Evolutionary conservation across 2,329 filamentous ascomycete genomes (phyloP).

Genomic region (Blastomyces gilchristii): DNA sequence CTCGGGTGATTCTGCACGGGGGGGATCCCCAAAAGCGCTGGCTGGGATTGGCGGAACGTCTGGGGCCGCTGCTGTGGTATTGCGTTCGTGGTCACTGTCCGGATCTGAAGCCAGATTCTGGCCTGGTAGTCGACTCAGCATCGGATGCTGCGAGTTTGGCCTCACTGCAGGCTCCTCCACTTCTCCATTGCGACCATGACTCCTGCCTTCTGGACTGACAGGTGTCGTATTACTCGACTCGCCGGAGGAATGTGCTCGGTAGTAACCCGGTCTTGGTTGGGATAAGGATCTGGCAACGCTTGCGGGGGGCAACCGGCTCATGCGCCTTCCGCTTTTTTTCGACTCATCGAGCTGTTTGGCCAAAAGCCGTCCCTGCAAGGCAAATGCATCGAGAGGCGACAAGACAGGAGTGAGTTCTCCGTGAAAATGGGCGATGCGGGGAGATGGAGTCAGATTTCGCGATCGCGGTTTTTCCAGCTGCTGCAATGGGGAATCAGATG

Average conservation of each 20-base stretch:
- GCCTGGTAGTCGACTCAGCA: constrained; percentile 54
- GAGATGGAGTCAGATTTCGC: constrained; percentile 40
- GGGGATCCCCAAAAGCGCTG: constrained; percentile 18
- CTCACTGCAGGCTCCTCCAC: constrained; percentile 42
- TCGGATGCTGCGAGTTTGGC: constrained; percentile 64
- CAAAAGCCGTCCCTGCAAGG: constrained; percentile 77
- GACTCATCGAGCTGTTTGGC: constrained; percentile 78
- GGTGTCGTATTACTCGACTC: constrained; percentile 27
- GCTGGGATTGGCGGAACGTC: constrained; percentile 13
- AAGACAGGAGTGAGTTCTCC: constrained; percentile 73
- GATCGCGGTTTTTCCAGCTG: not conserved
- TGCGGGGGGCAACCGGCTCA: constrained; percentile 76
- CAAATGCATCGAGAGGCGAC: constrained; percentile 91
- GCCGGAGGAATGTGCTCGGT: constrained; percentile 62
- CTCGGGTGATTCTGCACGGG: constrained; percentile 27
- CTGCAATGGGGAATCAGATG: not conserved
- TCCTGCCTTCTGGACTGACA: constrained; percentile 31
- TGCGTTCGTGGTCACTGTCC: constrained; percentile 22
- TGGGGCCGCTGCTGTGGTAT: constrained; percentile 9
- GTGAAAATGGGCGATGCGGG: constrained; percentile 59
- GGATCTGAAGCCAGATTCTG: constrained; percentile 40
- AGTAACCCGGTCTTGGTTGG: constrained; percentile 69
- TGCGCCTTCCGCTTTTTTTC: constrained; percentile 59
- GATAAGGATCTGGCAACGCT: constrained; percentile 73
- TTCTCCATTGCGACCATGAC: constrained; percentile 24